A percentile compares a stretch with the other conserved stretches of the same genome.
Conservation (phyloP, 2,329 filamentous ascomycete species). For the Fusarium foetens region DNA sequence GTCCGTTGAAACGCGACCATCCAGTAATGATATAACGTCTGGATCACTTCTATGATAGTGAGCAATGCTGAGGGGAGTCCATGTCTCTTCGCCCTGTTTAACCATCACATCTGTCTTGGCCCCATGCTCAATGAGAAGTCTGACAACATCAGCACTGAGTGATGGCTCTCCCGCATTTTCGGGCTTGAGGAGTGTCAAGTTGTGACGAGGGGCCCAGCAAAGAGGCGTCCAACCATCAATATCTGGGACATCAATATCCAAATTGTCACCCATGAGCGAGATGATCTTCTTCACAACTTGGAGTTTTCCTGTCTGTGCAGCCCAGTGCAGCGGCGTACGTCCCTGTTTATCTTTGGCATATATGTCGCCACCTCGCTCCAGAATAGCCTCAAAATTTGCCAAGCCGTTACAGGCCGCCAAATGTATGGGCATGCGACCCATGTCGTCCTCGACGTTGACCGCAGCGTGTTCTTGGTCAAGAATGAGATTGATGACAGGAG, state of each 20-base stretch:
- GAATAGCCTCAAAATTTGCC: background rate
- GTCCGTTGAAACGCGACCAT: accelerated
- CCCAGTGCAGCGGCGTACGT: background rate
- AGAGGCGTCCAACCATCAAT: constrained; percentile 20
- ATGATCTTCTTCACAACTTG: background rate
- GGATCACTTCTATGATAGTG: background rate
- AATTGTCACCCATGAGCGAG: background rate
- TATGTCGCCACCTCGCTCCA: background rate
- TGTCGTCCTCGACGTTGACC: background rate
- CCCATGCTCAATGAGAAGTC: constrained; percentile 4
- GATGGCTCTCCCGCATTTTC: background rate
- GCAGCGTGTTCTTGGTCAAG: background rate
- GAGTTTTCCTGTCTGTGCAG: background rate
- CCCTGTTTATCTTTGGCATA: background rate
- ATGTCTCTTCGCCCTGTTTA: background rate
- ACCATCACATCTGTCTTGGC: background rate
- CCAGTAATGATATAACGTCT: accelerated
- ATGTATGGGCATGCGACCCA: constrained; percentile 13
- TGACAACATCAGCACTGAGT: background rate
- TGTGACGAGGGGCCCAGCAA: constrained; percentile 4
- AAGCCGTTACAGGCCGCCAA: background rate
- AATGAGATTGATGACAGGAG: background rate
- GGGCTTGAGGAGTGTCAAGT: accelerated
- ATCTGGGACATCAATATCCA: background rate
- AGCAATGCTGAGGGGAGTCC: background rate